A percentile compares a stretch with the other conserved stretches of the same genome.
Evolutionary conservation across 805 yeast species (phyloP).

Genomic region (Wickerhamomyces tratensis): DNA sequence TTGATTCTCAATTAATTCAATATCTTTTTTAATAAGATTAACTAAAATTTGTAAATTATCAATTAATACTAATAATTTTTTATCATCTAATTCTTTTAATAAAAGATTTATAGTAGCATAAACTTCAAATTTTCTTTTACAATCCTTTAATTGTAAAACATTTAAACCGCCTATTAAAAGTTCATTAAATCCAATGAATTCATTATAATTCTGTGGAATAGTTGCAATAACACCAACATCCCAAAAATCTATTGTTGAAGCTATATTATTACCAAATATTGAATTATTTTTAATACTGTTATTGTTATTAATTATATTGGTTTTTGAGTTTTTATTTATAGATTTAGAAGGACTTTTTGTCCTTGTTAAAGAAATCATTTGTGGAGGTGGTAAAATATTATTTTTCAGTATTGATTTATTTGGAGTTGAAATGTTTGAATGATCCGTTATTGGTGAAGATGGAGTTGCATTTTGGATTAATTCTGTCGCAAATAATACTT

Average conservation of each 20-base stretch:
- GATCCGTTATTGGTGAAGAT: background rate
- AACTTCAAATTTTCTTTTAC: conserved; percentile 15
- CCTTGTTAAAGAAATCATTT: conserved; percentile 3
- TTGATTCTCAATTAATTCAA: conserved; percentile 2
- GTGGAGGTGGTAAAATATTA: conserved; percentile 3
- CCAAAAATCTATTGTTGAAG: conserved; percentile 13
- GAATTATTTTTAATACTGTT: too few relatives aligned
- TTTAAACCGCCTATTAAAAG: conserved; percentile 14
- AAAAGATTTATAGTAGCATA: conserved; percentile 15
- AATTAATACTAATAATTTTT: conserved; percentile 1
- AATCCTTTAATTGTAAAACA: conserved; percentile 4
- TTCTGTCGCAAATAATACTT: conserved; percentile 10
- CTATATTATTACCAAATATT: too few relatives aligned
- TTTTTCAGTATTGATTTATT: conserved; percentile 14
- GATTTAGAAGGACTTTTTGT: background rate
- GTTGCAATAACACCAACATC: conserved; percentile 16
- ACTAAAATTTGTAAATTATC: conserved; percentile 3
- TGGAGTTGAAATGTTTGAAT: conserved; percentile 7
- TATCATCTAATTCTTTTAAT: conserved; percentile 13
- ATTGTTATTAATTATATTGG: too few relatives aligned
- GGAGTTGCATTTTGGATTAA: conserved; percentile 2
- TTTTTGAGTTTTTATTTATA: background rate
- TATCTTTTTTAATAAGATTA: conserved; percentile 5
- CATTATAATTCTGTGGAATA: conserved; percentile 1
- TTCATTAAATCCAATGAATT: conserved; percentile 7